Percentiles rank a stretch among this genome's conserved stretches.
Conservation (phyloP, 805 yeast genomes). For the Candida tallmaniae region DNA sequence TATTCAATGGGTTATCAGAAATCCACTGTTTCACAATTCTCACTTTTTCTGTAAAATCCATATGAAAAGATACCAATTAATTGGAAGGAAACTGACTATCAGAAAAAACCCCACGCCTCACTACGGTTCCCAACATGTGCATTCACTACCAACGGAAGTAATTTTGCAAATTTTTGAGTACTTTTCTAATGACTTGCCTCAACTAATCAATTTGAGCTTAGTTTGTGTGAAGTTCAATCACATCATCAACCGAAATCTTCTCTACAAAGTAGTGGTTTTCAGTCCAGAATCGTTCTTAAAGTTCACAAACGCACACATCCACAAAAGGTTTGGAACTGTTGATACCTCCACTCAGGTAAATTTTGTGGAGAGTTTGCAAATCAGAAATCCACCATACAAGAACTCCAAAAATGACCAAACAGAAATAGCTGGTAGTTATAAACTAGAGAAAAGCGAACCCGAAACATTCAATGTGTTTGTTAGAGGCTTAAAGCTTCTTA, state of each 20-base stretch:
- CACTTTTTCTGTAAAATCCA: no score
- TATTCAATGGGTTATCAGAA: no score
- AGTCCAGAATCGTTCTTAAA: slow-evolving; percentile 25
- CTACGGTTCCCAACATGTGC: slow-evolving; percentile 29
- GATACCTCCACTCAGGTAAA: slow-evolving; percentile 30
- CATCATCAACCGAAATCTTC: slow-evolving; percentile 31
- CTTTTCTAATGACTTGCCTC: slow-evolving; percentile 16
- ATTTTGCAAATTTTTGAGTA: slow-evolving; percentile 28
- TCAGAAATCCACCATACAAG: slow-evolving; percentile 31
- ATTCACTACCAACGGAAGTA: slow-evolving; percentile 43
- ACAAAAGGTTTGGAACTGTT: slow-evolving; percentile 17
- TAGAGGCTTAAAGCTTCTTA: slow-evolving; percentile 21
- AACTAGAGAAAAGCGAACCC: no score
- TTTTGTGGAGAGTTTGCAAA: slow-evolving; percentile 22
- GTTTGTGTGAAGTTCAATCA: slow-evolving; percentile 34
- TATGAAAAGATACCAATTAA: slow-evolving; percentile 41
- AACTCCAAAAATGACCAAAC: slow-evolving; percentile 18
- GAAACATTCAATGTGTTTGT: slow-evolving; percentile 23
- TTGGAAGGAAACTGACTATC: slow-evolving; percentile 30
- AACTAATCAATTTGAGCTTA: slow-evolving; percentile 23
- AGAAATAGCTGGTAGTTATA: slow-evolving; percentile 35
- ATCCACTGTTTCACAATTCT: no score
- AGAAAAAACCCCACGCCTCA: slow-evolving; percentile 9
- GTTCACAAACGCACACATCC: slow-evolving; percentile 32
- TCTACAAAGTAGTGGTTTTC: slow-evolving; percentile 33